Evolutionary conservation across 2,329 filamentous ascomycete genomes (phyloP).

Genomic region (Penicillium polonicum): DNA sequence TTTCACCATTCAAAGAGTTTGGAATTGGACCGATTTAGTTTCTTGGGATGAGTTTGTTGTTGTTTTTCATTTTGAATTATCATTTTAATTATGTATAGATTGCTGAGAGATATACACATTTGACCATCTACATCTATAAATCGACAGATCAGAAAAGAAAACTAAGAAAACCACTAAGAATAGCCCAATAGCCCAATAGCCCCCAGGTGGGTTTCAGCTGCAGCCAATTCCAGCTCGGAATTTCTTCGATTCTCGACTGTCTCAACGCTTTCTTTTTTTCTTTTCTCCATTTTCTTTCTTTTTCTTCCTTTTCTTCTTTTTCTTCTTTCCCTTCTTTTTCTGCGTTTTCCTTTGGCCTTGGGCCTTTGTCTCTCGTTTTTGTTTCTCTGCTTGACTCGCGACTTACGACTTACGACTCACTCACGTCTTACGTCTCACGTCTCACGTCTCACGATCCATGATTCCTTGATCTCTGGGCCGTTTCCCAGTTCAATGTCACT

Average conservation of each 20-base stretch:
- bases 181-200: neutral
- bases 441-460: neutral
- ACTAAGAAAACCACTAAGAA: conserved; percentile 6
- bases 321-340: neutral
- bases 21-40: neutral
- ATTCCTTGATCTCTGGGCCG: neutral
- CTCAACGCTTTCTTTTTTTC: neutral
- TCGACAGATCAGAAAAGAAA: neutral
- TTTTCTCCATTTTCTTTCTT: neutral
- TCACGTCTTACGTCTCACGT: neutral
- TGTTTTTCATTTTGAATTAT: neutral
- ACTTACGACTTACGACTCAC: too few relatives aligned
- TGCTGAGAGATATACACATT: too few relatives aligned
- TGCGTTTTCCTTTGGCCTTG: neutral
- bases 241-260: conserved; percentile 11
- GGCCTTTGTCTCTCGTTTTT: conserved; percentile 2
- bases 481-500: conserved; percentile 3
- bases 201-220: conserved; percentile 18
- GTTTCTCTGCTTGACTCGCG: neutral
- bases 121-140: neutral
- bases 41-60: neutral
- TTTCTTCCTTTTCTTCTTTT: too few relatives aligned
- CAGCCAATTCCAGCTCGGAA: conserved; percentile 15
- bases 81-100: neutral
- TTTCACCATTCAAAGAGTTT: neutral